These are phyloP conservation scores for Cinnamomum micranthum DNA, from an alignment of 164 flowering plant species.

Conservation along the genomic window DNA sequence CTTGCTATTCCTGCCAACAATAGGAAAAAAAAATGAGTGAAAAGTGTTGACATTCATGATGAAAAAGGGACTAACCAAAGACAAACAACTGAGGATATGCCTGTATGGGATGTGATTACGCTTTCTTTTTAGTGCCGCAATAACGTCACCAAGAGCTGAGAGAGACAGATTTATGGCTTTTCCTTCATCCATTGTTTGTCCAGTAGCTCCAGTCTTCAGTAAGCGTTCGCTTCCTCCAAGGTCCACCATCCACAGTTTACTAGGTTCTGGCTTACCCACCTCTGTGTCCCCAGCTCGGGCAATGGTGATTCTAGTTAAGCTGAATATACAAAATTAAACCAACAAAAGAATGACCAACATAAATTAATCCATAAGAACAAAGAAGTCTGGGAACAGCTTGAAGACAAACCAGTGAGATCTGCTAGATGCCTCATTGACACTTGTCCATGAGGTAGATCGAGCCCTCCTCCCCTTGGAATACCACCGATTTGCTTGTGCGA, in stretches of 20 bases:
- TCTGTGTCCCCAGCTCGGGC: conserved; percentile 30
- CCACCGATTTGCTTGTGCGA: conserved; percentile 58
- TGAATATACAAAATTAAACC: conserved; percentile 45
- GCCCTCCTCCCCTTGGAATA: conserved; percentile 59
- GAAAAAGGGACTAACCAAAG: background rate
- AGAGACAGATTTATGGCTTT: conserved; percentile 83
- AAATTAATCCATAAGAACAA: conserved; percentile 20
- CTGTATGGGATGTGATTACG: conserved; percentile 76
- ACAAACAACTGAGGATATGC: conserved; percentile 30
- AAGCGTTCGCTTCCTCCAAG: conserved; percentile 89
- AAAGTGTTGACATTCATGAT: conserved; percentile 1
- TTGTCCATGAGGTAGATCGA: conserved; percentile 78
- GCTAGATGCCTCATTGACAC: conserved; percentile 77
- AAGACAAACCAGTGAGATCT: conserved; percentile 85
- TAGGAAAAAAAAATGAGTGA: conserved; percentile 8
- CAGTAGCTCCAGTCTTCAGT: conserved; percentile 80
- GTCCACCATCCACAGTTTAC: conserved; percentile 89
- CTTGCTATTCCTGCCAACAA: conserved; percentile 77
- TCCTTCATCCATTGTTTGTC: conserved; percentile 81
- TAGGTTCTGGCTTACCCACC: conserved; percentile 33
- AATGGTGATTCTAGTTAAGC: conserved; percentile 73
- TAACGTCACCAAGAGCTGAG: conserved; percentile 84
- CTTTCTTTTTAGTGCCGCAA: conserved; percentile 71
- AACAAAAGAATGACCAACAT: conserved; percentile 35
- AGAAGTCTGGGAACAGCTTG: conserved; percentile 1